Evolutionary conservation across 805 yeast species (phyloP), one percentile per base, ranked within the genome.

Genomic region (Metschnikowia noctiluminum): DNA sequence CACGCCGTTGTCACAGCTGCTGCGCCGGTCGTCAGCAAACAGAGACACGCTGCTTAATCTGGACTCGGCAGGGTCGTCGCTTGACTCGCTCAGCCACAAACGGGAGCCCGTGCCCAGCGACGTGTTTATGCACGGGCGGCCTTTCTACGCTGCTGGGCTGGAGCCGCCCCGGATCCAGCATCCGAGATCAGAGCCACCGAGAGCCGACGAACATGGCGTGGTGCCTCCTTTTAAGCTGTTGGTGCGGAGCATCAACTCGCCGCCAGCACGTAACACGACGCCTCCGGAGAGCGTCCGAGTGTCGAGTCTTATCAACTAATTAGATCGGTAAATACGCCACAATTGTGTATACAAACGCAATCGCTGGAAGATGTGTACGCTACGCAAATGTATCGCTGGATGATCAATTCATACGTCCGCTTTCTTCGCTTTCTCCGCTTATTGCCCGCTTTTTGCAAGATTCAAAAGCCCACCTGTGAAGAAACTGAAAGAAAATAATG

Each of bases 301-400:
- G 30, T 54, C 58, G 40, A 49, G 49, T 30, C 38, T 56, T 14
- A 54, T 56, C 34, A 51, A 56, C 43, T 55, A 46, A 37, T 8
- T n/a, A 34, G 15, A 34, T 34, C 12, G 3, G 13, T 5, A 30
- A 12, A 30, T 21, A 21, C 21, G 21, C 21, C 21, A 21, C 4
- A 21, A 21, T 3, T 3, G 4, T 21, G 21, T 4, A 21, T 21
- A 21, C 21, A 21, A 2, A 21, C 21, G 21, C 21, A 21, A 21
- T 21, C 21, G 21, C 21, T 21, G 4, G 21, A 21, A 21, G 21
- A 21, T 3, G 21, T 21, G 21, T 21, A 21, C 21, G 21, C 21
- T 21, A 21, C 21, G 4, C 2, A 21, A 21, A 21, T 21, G 21
- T 21, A 21, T 21, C n/a, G n/a, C n/a, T n/a, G n/a, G n/a, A n/a